Base-by-base conservation (phyloP, 2,329 filamentous ascomycete species). In the Pseudofabraea citricarpa region DNA sequence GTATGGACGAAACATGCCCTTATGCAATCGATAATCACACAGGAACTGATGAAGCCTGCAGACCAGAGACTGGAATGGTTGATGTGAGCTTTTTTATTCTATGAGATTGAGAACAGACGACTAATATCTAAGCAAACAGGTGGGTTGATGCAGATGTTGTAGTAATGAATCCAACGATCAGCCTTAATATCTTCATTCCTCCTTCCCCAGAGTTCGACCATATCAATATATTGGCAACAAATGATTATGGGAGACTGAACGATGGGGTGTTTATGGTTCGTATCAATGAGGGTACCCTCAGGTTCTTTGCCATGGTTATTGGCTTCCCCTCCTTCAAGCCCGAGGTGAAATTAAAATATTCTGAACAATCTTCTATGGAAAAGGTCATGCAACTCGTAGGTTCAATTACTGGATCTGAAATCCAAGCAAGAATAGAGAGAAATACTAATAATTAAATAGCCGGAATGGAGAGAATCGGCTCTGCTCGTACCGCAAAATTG, bases 61-160 rank as follows among this genome's bases (percentile, higher is more conserved):
- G 33, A 37, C 22, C n/a, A 38, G n/a, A 12, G 40, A 15, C 24
- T 46, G 10, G 13, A 46, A 38, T 46, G 44, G 44, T 18, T 46
- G 7, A 24, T 46, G 44, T 46, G 12, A 24, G 39, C 33, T 24
- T 42, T 22, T 18, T 29, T 4, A 31, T 31, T 12, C 27, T n/a
- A n/a, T 10, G 20, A 13, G 6, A 12, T 15, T 15, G 6, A 22
- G 12, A 15, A 22, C 13, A 15, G 13, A 13, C 9, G 10, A 2
- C 27, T 31, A n/a, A 15, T 9, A 31, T 31, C 2, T 43, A 1
- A 31, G 19, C 16, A 12, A 5, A 15, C 18, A 43, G 41, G 5
- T 69, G 66, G 66, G 60, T 64, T 38, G 66, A 69, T 46, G 64
- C 64, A 35, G 66, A 69, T 50, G 64, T 63, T 4, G 51, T 65